Evolutionary conservation across 805 yeast genomes (phyloP).

Genomic region (Candida dajiaensis): DNA sequence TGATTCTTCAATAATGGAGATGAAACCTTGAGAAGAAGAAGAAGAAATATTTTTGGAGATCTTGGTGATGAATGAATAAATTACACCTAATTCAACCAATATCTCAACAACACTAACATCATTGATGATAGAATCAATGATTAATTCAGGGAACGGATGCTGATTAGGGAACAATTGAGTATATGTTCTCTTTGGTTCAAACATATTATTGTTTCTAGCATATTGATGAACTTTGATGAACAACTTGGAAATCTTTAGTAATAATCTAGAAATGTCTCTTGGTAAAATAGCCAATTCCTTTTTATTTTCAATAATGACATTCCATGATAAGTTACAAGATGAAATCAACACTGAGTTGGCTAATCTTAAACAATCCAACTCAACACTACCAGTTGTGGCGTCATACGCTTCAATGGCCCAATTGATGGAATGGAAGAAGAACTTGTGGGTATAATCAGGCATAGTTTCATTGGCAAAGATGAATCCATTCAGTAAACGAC

Average conservation of each 20-base stretch:
- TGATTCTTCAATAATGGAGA: constrained; percentile 32
- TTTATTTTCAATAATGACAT: constrained; percentile 26
- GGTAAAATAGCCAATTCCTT: constrained; percentile 33
- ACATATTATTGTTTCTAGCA: constrained; percentile 33
- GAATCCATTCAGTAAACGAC: constrained; percentile 43
- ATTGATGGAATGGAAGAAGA: constrained; percentile 41
- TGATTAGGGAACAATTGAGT: constrained; percentile 62
- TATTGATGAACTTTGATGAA: constrained; percentile 48
- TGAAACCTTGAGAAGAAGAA: constrained; percentile 38
- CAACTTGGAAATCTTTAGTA: constrained; percentile 48
- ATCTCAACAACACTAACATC: constrained; percentile 68
- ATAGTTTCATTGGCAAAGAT: constrained; percentile 23
- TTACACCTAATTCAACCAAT: constrained; percentile 58
- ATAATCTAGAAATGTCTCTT: constrained; percentile 42
- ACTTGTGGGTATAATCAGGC: constrained; percentile 32
- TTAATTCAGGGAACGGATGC: constrained; percentile 57
- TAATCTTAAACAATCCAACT: constrained; percentile 55
- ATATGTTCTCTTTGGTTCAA: constrained; percentile 57
- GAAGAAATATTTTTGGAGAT: constrained; percentile 38
- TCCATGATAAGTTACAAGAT: constrained; percentile 36
- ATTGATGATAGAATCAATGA: constrained; percentile 70
- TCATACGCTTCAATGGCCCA: constrained; percentile 56
- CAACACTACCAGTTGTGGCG: constrained; percentile 34
- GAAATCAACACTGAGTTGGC: constrained; percentile 55
- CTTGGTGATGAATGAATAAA: constrained; percentile 51